These are phyloP conservation scores for Calonectria henricotiae DNA, from an alignment of 2,329 filamentous ascomycete species.

Conservation along the genomic window DNA sequence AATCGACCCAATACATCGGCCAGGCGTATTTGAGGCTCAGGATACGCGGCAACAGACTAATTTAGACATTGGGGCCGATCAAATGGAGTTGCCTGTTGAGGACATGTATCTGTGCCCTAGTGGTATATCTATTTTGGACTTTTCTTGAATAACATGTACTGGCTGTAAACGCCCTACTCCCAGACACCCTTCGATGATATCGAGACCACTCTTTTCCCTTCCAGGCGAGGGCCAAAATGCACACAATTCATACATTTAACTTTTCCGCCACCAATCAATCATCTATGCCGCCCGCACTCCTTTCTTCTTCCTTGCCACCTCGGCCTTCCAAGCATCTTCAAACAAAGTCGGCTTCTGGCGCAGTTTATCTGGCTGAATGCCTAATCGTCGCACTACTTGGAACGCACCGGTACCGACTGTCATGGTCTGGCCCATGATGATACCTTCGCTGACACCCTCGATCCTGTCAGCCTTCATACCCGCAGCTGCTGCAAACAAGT, in stretches of 20 bases:
- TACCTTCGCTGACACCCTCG: constrained; percentile 95
- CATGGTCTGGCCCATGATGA: constrained; percentile 98
- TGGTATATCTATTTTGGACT: constrained; percentile 19
- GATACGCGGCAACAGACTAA: background rate
- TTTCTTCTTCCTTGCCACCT: constrained; percentile 48
- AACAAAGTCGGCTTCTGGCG: constrained; percentile 76
- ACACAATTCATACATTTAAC: constrained; percentile 17
- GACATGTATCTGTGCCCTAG: constrained; percentile 1
- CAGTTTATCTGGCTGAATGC: constrained; percentile 75
- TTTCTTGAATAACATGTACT: constrained; percentile 18
- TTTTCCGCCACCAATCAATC: constrained; percentile 2
- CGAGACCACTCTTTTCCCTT: background rate
- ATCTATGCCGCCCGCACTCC: background rate
- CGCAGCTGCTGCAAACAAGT: constrained; percentile 94
- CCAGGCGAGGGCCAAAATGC: constrained; percentile 4
- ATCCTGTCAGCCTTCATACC: constrained; percentile 94
- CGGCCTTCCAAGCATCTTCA: constrained; percentile 76
- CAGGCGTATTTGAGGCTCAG: background rate
- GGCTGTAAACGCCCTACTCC: constrained; percentile 22
- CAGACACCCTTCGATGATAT: constrained; percentile 16
- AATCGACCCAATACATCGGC: background rate
- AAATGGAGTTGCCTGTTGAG: background rate
- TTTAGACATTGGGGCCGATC: background rate
- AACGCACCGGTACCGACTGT: constrained; percentile 92
- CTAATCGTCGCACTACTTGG: constrained; percentile 86